Evolutionary conservation across 352 stramenopile species (phyloP), one percentile per base, ranked within the genome.

Genomic region (Phytophthora crassamura): DNA sequence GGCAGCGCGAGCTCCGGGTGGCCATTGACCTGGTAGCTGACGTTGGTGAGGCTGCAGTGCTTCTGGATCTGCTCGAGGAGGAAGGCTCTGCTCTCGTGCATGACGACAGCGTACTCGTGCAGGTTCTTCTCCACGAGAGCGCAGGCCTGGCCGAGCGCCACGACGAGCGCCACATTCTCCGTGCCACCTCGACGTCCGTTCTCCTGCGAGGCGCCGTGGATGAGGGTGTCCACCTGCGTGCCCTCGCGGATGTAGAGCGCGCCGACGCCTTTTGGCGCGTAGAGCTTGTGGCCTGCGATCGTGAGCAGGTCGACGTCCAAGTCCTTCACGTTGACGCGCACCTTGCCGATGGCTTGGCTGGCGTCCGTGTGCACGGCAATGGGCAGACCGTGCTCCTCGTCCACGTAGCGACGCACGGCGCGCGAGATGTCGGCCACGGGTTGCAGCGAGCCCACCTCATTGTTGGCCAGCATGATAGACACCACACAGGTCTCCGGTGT

Each of bases 401-500:
- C 55, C 12, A 71, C 74, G 43, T 71, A 73, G 42, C 65, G 69
- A 42, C 68, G 67, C 53, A 90, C 69, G 7, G 70, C 72, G 25
- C 67, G 52, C 5, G 85, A 80, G 43, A 99, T 96, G 42, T 97
- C 82, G 1, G 80, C 79, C 16, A 99, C 89, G 4, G 96, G 96
- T 75, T 99, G 95, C 22, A 99, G 72, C 25, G 95, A 95, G 33
- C 97, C 97, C 30, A 98, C 91, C 82, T 99, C 97, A 72, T 99
- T 99, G 72, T 99, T 99, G n/a, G 97, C 96, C 16, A 98, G 86
- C 97, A 99, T 99, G 46, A 99, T 66, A 2, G 97, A 98, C 25
- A 99, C 89, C 12, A 99, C 73, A 18, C 91, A 91, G 12, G 96
- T 99, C 59, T 97, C 69, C 0, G 74, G 38, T 35, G 66, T 84